Evolutionary conservation across 495 filamentous ascomycete genomes (phyloP), one percentile per base, ranked within the genome.

Genomic region (Penicillium flavigenum): DNA sequence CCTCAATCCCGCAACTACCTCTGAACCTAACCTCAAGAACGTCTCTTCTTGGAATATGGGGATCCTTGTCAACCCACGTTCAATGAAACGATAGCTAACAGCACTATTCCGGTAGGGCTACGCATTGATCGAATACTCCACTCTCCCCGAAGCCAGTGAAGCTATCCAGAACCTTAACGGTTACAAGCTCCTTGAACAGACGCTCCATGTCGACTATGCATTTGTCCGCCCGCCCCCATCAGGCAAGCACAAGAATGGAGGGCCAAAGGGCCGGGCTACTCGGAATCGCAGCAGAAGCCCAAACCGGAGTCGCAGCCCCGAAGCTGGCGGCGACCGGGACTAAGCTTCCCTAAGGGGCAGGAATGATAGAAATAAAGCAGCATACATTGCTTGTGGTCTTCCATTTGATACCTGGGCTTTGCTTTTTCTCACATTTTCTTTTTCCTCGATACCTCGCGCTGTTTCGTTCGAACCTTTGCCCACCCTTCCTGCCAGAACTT

Each of bases 151-250:
- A 70, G 94, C 92, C 20, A 82, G 84, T 48, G 88, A 87, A 34
- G 92, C 92, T 46, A 92, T 97, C 66, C 88, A 91, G 66, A 87
- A 87, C 61, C 87, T 91, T 47, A 84, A 96, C 72, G 81, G 84
- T 29, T 82, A 83, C 31, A 92, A 96, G 72, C 74, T 98, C 32
- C 85, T 99, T 29, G 94, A 98, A 59, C 92, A 98, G 79, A 95
- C 89, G 1, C 86, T 99, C 46, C 70, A 81, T 47, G 91, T 96
- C 44, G 95, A 99, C 77, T 99, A 93, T 71, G 95, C 93, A 3
- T 98, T 99, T 72, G 95, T 99, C 41, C 84, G 95, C 48, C 92
- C 95, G 46, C 93, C 95, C 42, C 91, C 92, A 14, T 79, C 83
- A 19, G 84, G 86, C 68, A 79, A 77, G 52, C 76, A 74, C 16